Conservation (phyloP, 1,284 basidiomycete species). For the Phylloboletellus chloephorus region DNA sequence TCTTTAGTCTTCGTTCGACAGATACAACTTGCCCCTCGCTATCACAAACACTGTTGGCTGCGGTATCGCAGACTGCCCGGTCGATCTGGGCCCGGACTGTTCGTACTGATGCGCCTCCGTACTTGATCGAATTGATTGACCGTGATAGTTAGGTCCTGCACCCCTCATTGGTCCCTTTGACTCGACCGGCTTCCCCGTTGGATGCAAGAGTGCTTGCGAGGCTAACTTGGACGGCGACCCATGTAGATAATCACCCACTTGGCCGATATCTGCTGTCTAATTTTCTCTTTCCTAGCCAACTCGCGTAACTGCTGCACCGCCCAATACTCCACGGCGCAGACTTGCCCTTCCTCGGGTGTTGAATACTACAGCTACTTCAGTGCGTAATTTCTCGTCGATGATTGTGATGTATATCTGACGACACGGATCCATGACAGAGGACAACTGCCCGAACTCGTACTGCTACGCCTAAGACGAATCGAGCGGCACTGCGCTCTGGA, state of each 20-base stretch:
- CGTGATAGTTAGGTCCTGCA: conserved; percentile 33
- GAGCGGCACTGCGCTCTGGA: conserved; percentile 38
- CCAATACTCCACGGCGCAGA: conserved; percentile 34
- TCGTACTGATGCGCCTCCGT: conserved; percentile 3
- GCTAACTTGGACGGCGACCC: conserved; percentile 40
- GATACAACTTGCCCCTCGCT: conserved; percentile 43
- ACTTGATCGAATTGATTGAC: conserved; percentile 1
- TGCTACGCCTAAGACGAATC: conserved; percentile 45
- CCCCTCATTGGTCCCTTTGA: conserved; percentile 40
- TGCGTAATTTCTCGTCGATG: conserved; percentile 15
- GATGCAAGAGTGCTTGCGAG: conserved; percentile 48
- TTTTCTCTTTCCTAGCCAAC: conserved; percentile 20
- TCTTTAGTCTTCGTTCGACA: conserved; percentile 39
- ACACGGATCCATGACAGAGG: conserved; percentile 24
- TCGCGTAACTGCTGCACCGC: conserved; percentile 37
- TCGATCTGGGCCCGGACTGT: conserved; percentile 43
- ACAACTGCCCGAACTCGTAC: conserved; percentile 39
- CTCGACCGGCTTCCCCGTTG: conserved; percentile 38
- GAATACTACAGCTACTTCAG: conserved; percentile 46
- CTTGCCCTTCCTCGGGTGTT: conserved; percentile 42
- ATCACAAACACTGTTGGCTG: conserved; percentile 41
- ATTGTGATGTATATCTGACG: background rate
- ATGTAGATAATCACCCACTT: conserved; percentile 22
- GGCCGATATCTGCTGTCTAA: conserved; percentile 1
- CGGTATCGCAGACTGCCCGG: conserved; percentile 36